These are phyloP conservation scores for Metarhizium humberi DNA, from an alignment of 2,329 filamentous ascomycete species.

Conservation along the genomic window DNA sequence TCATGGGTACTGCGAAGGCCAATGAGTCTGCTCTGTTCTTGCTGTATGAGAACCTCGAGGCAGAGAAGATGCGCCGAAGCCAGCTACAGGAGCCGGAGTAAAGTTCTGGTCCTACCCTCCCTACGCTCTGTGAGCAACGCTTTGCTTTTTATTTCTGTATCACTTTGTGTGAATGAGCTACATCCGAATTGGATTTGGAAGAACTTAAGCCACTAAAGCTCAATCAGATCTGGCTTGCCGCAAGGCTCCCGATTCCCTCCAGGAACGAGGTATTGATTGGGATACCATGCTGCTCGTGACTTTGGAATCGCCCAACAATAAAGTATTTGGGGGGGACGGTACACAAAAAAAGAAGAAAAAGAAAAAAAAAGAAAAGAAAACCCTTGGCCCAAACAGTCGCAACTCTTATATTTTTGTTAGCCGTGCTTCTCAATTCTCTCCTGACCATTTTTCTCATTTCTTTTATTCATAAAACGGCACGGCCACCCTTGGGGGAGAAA, in stretches of 20 bases:
- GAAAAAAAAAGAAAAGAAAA: neutral
- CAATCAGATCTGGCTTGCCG: slow-evolving; percentile 54
- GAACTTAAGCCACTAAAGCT: slow-evolving; percentile 28
- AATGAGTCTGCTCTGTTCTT: slow-evolving; percentile 96
- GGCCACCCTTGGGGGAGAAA: slow-evolving; percentile 1
- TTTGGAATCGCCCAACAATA: neutral
- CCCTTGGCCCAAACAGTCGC: slow-evolving; percentile 10
- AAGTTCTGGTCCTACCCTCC: slow-evolving; percentile 8
- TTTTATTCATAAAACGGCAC: slow-evolving; percentile 1
- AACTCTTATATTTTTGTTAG: slow-evolving; percentile 9
- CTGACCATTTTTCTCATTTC: slow-evolving; percentile 6
- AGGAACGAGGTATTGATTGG: slow-evolving; percentile 28
- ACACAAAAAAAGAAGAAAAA: neutral
- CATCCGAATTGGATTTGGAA: slow-evolving; percentile 43
- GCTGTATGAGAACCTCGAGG: slow-evolving; percentile 96
- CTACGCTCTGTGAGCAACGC: slow-evolving; percentile 16
- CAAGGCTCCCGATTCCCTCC: slow-evolving; percentile 45
- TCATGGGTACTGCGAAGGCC: slow-evolving; percentile 86
- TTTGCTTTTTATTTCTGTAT: slow-evolving; percentile 17
- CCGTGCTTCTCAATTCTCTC: slow-evolving; percentile 17
- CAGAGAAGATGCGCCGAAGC: slow-evolving; percentile 97
- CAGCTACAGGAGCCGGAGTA: slow-evolving; percentile 55
- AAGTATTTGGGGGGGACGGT: neutral
- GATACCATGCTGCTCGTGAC: neutral
- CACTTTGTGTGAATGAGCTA: slow-evolving; percentile 16